Base-by-base conservation (phyloP, 805 yeast genomes). In the Torulaspora quercuum region DNA sequence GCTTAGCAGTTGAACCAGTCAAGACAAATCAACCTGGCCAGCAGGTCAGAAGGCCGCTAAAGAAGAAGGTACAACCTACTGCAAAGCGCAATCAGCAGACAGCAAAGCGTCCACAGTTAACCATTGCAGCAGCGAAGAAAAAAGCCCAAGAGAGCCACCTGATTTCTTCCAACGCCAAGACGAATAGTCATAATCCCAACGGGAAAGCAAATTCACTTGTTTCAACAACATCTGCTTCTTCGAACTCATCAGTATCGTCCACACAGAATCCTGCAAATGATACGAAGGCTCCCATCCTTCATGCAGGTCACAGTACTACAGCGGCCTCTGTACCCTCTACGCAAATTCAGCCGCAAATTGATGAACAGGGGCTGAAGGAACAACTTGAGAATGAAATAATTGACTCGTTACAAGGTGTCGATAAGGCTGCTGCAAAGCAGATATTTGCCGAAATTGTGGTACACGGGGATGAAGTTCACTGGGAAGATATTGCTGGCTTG, bases 401-500 rank as follows among this genome's bases (percentile, higher is more conserved):
- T 49, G 56, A 59, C 7, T 49, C 57, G 6, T 42, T 67, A 5
- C 63, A 59, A 23, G 96, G 95, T 2, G 83, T 90, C 7, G 97
- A 90, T 59, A 78, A 75, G 37, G 51, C 53, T 3, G 81, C 95
- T 0, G 95, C 94, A 7, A 75, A 75, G 45, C 95, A 86, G 56
- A 89, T 90, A 34, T 65, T 90, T 38, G 83, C 82, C 45, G 96
- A 90, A 54, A 86, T 90, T 41, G 82, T 90, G 16, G 82, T 88
- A 4, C 80, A 79, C 37, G 96, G 95, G 9, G 96, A 89, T 55
- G 85, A 85, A 50, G 92, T 90, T 2, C 80, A 75, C 49, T 92
- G 97, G 97, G 90, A 82, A 35, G 97, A 92, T 55, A 83, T 90
- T 45, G 95, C 95, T 0, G 98, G 98, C 1, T 64, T 92, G 19